Conservation (phyloP, 441 rosid species). For the Corymbia calophylla region DNA sequence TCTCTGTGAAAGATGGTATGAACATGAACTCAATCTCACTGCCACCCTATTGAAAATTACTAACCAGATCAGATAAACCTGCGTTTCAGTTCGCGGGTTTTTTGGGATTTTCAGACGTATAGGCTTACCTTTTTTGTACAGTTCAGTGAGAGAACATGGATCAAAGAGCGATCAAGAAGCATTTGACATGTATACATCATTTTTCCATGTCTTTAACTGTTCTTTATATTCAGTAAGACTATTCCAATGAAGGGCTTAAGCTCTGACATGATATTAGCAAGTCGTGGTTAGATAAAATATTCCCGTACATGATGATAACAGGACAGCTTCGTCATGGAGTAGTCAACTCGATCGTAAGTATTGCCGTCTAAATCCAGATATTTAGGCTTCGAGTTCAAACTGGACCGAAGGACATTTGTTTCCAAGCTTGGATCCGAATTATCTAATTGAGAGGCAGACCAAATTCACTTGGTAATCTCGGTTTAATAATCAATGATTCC, state of each 20-base stretch:
- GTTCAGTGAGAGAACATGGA: neutral
- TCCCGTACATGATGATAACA: no score
- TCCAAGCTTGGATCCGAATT: no score
- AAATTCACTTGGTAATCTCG: no score
- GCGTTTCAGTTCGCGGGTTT: neutral
- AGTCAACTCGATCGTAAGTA: no score
- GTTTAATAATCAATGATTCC: no score
- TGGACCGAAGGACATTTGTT: no score
- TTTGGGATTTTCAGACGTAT: neutral
- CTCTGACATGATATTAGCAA: no score
- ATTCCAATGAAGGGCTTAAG: neutral
- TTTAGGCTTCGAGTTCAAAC: no score
- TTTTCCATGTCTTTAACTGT: neutral
- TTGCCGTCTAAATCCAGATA: no score
- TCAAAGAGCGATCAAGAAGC: neutral
- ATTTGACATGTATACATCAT: neutral
- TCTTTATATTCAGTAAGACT: neutral
- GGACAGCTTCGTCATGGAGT: no score
- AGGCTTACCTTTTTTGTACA: neutral
- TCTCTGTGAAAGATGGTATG: neutral
- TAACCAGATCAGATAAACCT: neutral
- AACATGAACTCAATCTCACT: neutral
- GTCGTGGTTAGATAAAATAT: no score
- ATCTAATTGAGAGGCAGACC: no score
- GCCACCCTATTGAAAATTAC: neutral